Base-by-base conservation (phyloP, 495 filamentous ascomycete genomes). In the Aspergillus baeticus region DNA sequence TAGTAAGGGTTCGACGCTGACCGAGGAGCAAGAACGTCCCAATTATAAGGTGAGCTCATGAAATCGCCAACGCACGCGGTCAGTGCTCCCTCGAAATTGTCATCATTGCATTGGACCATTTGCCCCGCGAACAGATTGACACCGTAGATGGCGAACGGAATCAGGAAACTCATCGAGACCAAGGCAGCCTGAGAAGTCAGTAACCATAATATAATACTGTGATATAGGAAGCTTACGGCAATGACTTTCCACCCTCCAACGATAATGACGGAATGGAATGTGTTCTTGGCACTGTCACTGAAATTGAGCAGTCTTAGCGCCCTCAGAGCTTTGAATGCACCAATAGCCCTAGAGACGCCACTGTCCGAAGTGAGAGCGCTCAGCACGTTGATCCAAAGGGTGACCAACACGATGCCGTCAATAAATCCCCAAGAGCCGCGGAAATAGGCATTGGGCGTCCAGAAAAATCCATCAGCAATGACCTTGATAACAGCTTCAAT, bases 291-390 rank as follows among this genome's bases (percentile, higher is more conserved):
- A 64, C 90, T 97, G 66, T 97, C 92, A 67, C 92, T 96, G 57
- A 99, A 90, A 60, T 97, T 98, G 59, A 99, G 82, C 22, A 99
- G 74, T 41, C 94, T 81, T 21, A 99, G 77, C 34, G 94, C 95
- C 69, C 94, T 86, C n/a, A 99, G 81, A 20, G 94, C 94, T 77
- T 99, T 99, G 77, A 99, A 98, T 26, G 95, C 94, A 39, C 94
- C 94, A 48, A 99, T 89, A 17, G 90, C 88, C 63, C 94, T 77
- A 5, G 92, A 95, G 44, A 97, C 84, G 42, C 84, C 84, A 41
- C 89, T 90, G 52, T 93, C 85, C 38, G 87, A 82, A 62, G 77
- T 81, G 10, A 98, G 73, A 5, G 92, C 87, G 13, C 92, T 90
- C 33, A 84, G 75, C 52, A 99, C 94, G 65, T 92, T 97, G 64